Evolutionary conservation across 106 monocot species (phyloP).

Genomic region (Dactylorhiza incarnata): DNA sequence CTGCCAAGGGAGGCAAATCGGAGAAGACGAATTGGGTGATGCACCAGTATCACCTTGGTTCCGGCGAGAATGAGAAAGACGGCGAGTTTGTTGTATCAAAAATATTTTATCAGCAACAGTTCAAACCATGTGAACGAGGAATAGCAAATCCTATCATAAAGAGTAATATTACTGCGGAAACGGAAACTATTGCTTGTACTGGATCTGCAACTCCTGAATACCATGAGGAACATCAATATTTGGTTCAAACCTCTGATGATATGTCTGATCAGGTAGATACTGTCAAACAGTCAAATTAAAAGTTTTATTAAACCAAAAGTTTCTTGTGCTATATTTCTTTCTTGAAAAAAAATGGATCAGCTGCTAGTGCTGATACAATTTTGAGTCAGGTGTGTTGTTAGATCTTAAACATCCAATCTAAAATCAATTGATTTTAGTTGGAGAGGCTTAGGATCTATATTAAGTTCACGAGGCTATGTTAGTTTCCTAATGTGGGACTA

Average conservation of each 20-base stretch:
- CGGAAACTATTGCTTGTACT: constrained; percentile 3
- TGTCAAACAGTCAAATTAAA: neutral
- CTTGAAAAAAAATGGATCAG: too few relatives aligned
- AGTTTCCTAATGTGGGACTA: too few relatives aligned
- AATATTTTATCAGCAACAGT: constrained; percentile 84
- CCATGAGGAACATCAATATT: constrained; percentile 19
- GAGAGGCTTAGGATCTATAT: too few relatives aligned
- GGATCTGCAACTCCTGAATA: constrained; percentile 25
- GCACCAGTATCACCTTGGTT: constrained; percentile 94
- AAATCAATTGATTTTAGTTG: too few relatives aligned
- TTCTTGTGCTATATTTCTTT: neutral
- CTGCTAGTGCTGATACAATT: too few relatives aligned
- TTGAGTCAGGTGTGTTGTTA: too few relatives aligned
- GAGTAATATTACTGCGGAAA: constrained; percentile 10
- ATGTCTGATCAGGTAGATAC: constrained; percentile 25
- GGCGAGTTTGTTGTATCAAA: constrained; percentile 95
- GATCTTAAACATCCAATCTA: too few relatives aligned
- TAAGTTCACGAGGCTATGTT: too few relatives aligned
- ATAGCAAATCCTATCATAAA: constrained; percentile 22
- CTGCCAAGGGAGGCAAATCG: constrained; percentile 50
- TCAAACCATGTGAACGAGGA: constrained; percentile 38
- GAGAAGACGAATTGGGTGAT: constrained; percentile 98
- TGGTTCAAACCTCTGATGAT: constrained; percentile 10
- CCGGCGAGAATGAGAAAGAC: constrained; percentile 77
- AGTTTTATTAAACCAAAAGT: neutral